Conservation (phyloP, 768 basidiomycete species). For the Dacryopinax primogenitus region DNA sequence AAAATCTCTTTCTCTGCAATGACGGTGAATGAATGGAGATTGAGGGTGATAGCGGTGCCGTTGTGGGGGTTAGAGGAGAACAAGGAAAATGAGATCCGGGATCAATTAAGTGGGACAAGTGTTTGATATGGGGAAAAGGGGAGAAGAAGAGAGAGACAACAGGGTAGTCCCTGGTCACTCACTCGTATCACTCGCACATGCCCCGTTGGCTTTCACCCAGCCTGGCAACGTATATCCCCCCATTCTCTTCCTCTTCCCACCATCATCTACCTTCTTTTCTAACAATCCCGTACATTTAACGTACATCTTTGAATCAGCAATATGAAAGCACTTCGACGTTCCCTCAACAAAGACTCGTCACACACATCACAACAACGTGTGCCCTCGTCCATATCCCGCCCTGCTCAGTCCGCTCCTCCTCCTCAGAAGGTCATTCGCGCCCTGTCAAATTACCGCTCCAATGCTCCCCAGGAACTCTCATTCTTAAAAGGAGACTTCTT, state of each 20-base stretch:
- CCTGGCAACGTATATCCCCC: constrained; percentile 1
- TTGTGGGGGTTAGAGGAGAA: too few species aligned
- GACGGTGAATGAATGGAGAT: background rate
- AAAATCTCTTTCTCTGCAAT: background rate
- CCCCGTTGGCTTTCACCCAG: background rate
- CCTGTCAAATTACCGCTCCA: constrained; percentile 47
- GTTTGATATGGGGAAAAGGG: constrained; percentile 4
- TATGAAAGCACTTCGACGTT: constrained; percentile 79
- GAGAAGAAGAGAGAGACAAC: background rate
- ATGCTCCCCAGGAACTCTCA: constrained; percentile 70
- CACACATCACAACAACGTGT: constrained; percentile 55
- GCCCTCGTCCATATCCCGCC: constrained; percentile 58
- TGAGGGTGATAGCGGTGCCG: background rate
- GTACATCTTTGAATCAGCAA: constrained; percentile 12
- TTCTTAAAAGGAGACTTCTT: constrained; percentile 96
- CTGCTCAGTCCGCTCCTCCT: constrained; percentile 55
- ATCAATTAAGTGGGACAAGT: constrained; percentile 7
- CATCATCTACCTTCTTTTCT: background rate
- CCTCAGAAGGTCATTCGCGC: constrained; percentile 96
- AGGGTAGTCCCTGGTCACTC: background rate
- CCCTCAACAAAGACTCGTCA: constrained; percentile 49
- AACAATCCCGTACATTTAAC: constrained; percentile 1
- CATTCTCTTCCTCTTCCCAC: background rate
- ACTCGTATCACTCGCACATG: background rate
- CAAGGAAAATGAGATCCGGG: background rate